phyloP scores from a whole-genome alignment of 2,329 filamentous ascomycete species.

The Talaromyces sp. region DNA sequence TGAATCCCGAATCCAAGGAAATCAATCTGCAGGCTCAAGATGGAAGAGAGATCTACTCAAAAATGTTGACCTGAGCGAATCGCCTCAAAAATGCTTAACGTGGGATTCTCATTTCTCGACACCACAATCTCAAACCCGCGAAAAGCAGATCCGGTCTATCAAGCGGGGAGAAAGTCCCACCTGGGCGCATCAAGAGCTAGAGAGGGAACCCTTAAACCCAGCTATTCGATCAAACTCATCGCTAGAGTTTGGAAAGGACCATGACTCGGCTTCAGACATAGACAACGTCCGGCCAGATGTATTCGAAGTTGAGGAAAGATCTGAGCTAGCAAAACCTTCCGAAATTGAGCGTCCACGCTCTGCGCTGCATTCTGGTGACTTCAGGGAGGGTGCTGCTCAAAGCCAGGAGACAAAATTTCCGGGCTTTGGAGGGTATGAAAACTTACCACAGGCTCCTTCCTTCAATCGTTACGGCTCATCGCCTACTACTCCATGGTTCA shows the following conservation, averaged over 20 bases:
- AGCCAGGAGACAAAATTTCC: slow-evolving; percentile 12
- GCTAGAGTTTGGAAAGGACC: slow-evolving; percentile 17
- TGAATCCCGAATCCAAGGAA: slow-evolving; percentile 16
- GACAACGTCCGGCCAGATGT: slow-evolving; percentile 34
- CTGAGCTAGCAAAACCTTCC: slow-evolving; percentile 52
- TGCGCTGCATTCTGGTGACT: slow-evolving; percentile 61
- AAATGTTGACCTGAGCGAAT: slow-evolving; percentile 20
- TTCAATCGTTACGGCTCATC: slow-evolving; percentile 42
- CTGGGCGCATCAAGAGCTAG: slow-evolving; percentile 66
- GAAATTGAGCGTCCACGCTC: slow-evolving; percentile 81
- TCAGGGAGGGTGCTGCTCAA: slow-evolving; percentile 45
- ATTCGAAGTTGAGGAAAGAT: slow-evolving; percentile 34
- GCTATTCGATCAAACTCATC: slow-evolving; percentile 37
- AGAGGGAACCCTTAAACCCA: slow-evolving; percentile 40
- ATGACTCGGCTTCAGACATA: slow-evolving; percentile 19
- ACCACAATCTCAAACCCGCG: slow-evolving; percentile 53
- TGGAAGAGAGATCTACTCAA: slow-evolving; percentile 18
- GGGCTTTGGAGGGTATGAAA: slow-evolving; percentile 26
- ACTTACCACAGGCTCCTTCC: slow-evolving; percentile 18
- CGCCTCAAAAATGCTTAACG: slow-evolving; percentile 20
- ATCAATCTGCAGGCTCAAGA: slow-evolving; percentile 17
- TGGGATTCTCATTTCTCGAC: slow-evolving; percentile 22
- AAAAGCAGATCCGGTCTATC: slow-evolving; percentile 76
- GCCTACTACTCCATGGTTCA: slow-evolving; percentile 57
- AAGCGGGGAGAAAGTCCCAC: slow-evolving; percentile 74